phyloP scores from a whole-genome alignment of 2,329 filamentous ascomycete species.

The Penicillium thymicola region DNA sequence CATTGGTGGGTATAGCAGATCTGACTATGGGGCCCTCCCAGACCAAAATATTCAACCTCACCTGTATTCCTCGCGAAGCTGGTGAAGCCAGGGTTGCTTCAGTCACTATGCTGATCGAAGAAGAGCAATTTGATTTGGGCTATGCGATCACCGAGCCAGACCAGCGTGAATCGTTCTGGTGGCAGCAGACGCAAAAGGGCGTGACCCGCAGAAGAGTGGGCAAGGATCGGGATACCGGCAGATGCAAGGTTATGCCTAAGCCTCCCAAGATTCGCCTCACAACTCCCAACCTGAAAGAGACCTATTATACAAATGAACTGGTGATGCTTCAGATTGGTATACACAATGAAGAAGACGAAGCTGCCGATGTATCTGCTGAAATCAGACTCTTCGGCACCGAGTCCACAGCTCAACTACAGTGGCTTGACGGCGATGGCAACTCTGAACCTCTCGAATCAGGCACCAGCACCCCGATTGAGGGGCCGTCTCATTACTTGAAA shows the following conservation, averaged over 20 bases:
- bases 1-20: constrained; percentile 58
- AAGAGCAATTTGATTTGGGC: constrained; percentile 63
- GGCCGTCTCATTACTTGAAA: constrained; percentile 32
- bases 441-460: constrained; percentile 18
- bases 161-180: constrained; percentile 40
- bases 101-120: constrained; percentile 61
- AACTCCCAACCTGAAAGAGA: constrained; percentile 58
- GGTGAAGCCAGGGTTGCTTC: constrained; percentile 69
- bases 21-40: constrained; percentile 65
- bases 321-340: constrained; percentile 68
- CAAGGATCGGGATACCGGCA: constrained; percentile 49
- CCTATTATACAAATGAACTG: constrained; percentile 82
- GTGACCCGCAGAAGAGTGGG: constrained; percentile 40
- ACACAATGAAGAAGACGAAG: constrained; percentile 77
- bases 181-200: constrained; percentile 38
- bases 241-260: constrained; percentile 74
- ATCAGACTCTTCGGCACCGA: constrained; percentile 62
- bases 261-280: constrained; percentile 86
- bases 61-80: constrained; percentile 72
- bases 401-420: constrained; percentile 45
- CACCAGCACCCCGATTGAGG: constrained; percentile 28
- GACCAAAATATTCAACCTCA: constrained; percentile 68
- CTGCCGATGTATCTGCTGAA: constrained; percentile 68
- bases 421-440: constrained; percentile 41
- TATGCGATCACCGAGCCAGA: constrained; percentile 56